These are phyloP conservation scores for Suillus variegatus DNA, from an alignment of 768 basidiomycete species.

Conservation along the genomic window DNA sequence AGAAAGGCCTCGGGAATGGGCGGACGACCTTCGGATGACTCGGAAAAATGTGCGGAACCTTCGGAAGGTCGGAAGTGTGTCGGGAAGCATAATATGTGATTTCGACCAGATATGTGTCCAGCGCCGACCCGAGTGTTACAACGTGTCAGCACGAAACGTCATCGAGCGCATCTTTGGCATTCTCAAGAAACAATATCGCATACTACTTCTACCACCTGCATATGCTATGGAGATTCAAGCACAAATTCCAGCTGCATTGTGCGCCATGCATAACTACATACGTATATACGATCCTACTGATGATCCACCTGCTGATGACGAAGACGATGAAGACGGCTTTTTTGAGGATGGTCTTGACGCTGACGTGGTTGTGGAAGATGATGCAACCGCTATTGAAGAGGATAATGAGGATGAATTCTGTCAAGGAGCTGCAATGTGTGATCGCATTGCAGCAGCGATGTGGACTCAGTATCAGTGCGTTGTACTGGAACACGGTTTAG, in stretches of 20 bases:
- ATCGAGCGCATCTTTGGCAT: no score
- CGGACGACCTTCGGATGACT: no score
- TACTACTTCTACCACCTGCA: no score
- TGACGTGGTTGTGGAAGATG: neutral
- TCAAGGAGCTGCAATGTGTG: neutral
- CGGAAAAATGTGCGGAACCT: no score
- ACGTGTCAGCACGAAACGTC: no score
- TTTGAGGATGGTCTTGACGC: neutral
- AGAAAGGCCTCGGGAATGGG: no score
- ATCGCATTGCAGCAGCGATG: neutral
- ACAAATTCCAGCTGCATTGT: constrained; percentile 21
- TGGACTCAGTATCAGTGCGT: neutral
- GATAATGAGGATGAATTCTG: neutral
- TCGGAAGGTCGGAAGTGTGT: no score
- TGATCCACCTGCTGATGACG: neutral
- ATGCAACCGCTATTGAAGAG: neutral
- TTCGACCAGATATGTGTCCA: no score
- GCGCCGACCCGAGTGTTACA: no score
- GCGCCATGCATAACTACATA: constrained; percentile 29
- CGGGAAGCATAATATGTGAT: no score
- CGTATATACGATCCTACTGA: constrained; percentile 13
- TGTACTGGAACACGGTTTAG: neutral
- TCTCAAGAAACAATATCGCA: no score
- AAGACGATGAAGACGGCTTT: neutral
- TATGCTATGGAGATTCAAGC: constrained; percentile 16